Percentiles rank a stretch among this genome's conserved stretches.
phyloP scores from a whole-genome alignment of 2,329 filamentous ascomycete genomes.

The Drechslerella coelobrocha region DNA sequence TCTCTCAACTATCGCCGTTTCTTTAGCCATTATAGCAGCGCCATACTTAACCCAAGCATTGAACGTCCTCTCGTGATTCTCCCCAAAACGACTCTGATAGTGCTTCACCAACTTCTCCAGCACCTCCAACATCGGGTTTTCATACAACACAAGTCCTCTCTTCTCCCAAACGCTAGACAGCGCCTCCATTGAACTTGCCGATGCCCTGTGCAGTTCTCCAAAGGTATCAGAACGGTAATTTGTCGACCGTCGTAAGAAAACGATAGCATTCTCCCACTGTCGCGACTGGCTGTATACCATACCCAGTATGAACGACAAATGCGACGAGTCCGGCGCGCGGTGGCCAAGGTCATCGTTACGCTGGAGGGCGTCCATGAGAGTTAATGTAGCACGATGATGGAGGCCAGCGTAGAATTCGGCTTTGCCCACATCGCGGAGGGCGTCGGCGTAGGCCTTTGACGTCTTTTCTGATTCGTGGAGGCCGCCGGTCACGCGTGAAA shows the following conservation, averaged over 20 bases:
- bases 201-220: slow-evolving; percentile 34
- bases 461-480: slow-evolving; percentile 32
- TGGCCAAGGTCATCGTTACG: slow-evolving; percentile 43
- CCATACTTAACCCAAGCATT: slow-evolving; percentile 46
- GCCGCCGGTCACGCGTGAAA: background rate
- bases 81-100: slow-evolving; percentile 43
- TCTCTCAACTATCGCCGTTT: slow-evolving; percentile 12
- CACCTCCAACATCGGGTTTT: slow-evolving; percentile 36
- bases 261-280: slow-evolving; percentile 43
- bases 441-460: slow-evolving; percentile 41
- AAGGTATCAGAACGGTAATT: slow-evolving; percentile 40
- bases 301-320: slow-evolving; percentile 34
- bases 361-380: slow-evolving; percentile 24
- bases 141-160: slow-evolving; percentile 30
- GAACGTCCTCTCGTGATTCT: slow-evolving; percentile 39
- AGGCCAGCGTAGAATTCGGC: slow-evolving; percentile 46
- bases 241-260: slow-evolving; percentile 35
- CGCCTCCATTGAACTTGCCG: slow-evolving; percentile 46
- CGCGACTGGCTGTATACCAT: slow-evolving; percentile 37
- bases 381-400: slow-evolving; percentile 15
- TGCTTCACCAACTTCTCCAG: slow-evolving; percentile 34
- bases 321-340: slow-evolving; percentile 36
- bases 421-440: slow-evolving; percentile 39
- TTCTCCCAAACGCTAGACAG: slow-evolving; percentile 32
- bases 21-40: slow-evolving; percentile 33